phyloP scores from a whole-genome alignment of 2,329 filamentous ascomycete species.

The Stenocarpella maydis region DNA sequence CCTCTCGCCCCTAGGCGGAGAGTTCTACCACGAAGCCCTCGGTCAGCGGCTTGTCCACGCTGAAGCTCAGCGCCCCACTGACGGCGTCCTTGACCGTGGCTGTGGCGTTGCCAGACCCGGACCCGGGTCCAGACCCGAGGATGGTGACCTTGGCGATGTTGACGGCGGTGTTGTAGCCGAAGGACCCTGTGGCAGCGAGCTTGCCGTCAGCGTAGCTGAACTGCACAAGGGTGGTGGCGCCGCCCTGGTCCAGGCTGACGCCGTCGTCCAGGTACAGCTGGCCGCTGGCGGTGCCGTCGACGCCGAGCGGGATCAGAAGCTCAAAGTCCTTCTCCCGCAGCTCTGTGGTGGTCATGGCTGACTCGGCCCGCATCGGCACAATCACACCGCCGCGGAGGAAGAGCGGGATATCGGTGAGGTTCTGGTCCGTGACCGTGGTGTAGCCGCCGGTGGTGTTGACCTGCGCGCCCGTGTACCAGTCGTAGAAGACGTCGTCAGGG shows the following conservation, averaged over 20 bases:
- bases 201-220: slow-evolving; percentile 66
- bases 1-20: neutral
- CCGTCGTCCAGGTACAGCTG: slow-evolving; percentile 82
- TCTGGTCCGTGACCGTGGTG: slow-evolving; percentile 51
- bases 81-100: slow-evolving; percentile 10
- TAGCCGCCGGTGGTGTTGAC: slow-evolving; percentile 51
- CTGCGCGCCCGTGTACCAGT: slow-evolving; percentile 57
- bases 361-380: slow-evolving; percentile 64
- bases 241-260: slow-evolving; percentile 67
- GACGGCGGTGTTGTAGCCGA: slow-evolving; percentile 57
- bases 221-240: slow-evolving; percentile 60
- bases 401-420: slow-evolving; percentile 66
- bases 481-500: slow-evolving; percentile 58
- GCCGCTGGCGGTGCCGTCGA: slow-evolving; percentile 70
- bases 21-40: slow-evolving; percentile 26
- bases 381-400: slow-evolving; percentile 72
- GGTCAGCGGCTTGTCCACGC: slow-evolving; percentile 17
- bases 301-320: slow-evolving; percentile 72
- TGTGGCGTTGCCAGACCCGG: slow-evolving; percentile 40
- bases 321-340: slow-evolving; percentile 73
- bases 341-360: slow-evolving; percentile 69
- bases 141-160: slow-evolving; percentile 59
- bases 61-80: slow-evolving; percentile 31
- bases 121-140: slow-evolving; percentile 46
- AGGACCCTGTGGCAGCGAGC: slow-evolving; percentile 60